Evolutionary conservation across 2,329 filamentous ascomycete species (phyloP), one percentile per base, ranked within the genome.

Genomic region (Cercospora janseana): DNA sequence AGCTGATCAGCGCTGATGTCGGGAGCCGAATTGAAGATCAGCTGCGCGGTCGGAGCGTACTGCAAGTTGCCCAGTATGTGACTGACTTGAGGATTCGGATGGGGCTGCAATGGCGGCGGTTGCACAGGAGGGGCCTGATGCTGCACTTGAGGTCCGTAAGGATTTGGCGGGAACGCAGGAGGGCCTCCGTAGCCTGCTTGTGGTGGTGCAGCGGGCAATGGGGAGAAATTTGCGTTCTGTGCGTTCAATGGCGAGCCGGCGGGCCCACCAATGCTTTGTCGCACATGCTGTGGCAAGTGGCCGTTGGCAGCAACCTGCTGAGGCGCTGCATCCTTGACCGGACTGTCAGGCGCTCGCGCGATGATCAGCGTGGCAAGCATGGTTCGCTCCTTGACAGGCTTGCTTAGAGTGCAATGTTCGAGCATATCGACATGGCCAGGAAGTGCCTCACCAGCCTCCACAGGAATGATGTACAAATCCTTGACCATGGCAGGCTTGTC

Each of bases 361-460:
- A 94, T 88, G 3, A 96, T 88, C 56, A 97, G 86, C 1, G 92
- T 87, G 16, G 91, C 81, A 6, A 97, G 75, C 27, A 98, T 74
- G 72, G 93, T 82, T 1, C 88, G 83, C 58, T 94, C 86, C 0
- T 82, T 76, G 12, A 87, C 79, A 2, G 80, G 79, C 51, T 81
- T 78, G 35, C 91, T 87, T 24, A 96, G 80, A 23, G 81, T 81
- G 66, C 91, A 91, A 60, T 92, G 86, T 56, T 88, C 85, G n/a
- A 97, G 79, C 63, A 95, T 87, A 54, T 89, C 81, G 68, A 96
- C 82, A 62, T 96, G 95, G 55, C 91, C 87, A 0, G 93, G 92
- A 34, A 92, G 80, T 41, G 73, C 72, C 26, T 71, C 73, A 26
- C 88, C 89, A 4, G 83, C 79, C 24, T 89, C 81, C 4, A 97